These are phyloP conservation scores for Incumbomyces delicatus DNA, from an alignment of 2,329 filamentous ascomycete genomes.

Conservation along the genomic window DNA sequence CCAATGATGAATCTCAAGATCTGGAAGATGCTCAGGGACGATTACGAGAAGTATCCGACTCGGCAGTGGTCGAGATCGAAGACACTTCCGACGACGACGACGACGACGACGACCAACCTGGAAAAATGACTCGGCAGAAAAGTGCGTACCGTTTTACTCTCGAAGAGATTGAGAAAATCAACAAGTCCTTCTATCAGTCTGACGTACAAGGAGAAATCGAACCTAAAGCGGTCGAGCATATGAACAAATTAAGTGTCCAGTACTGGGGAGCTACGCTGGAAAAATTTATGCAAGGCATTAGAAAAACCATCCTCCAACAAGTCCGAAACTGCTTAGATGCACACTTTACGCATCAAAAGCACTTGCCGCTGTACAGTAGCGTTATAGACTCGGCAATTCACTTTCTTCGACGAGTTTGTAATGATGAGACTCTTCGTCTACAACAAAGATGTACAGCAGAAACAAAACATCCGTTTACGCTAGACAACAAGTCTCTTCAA, in stretches of 20 bases:
- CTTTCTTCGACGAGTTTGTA: neutral
- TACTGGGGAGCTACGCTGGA: constrained; percentile 50
- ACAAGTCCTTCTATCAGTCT: constrained; percentile 44
- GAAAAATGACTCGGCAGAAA: neutral
- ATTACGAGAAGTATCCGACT: neutral
- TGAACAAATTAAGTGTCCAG: constrained; percentile 48
- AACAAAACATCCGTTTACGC: neutral
- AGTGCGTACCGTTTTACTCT: constrained; percentile 23
- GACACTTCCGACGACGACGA: constrained; percentile 1
- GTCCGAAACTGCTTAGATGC: neutral
- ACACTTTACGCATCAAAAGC: constrained; percentile 1
- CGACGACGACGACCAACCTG: neutral
- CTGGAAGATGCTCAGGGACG: neutral
- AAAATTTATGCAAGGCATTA: constrained; percentile 26
- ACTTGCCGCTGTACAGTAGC: neutral
- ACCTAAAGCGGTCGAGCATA: constrained; percentile 49
- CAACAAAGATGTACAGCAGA: constrained; percentile 1
- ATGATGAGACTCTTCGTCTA: neutral
- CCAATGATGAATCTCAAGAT: neutral
- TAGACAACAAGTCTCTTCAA: neutral
- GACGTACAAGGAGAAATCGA: constrained; percentile 52
- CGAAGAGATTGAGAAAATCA: constrained; percentile 43
- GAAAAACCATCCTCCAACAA: neutral
- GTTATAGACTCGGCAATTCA: neutral
- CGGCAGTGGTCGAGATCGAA: neutral